These are phyloP conservation scores for Aspergillus glaucus DNA, from an alignment of 2,329 filamentous ascomycete species.

Conservation along the genomic window DNA sequence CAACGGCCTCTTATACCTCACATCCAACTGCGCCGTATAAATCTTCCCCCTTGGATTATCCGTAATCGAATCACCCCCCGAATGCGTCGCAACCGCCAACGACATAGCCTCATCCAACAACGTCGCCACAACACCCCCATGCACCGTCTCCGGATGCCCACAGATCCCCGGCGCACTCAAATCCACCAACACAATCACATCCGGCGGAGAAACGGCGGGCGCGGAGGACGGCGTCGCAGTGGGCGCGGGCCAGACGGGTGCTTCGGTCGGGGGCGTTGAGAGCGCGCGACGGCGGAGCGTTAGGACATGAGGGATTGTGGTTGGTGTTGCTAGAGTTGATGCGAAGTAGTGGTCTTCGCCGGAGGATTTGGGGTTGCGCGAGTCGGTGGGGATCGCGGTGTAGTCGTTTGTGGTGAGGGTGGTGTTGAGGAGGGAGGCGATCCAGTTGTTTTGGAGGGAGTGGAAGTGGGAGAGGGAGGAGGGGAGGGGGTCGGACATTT, in stretches of 20 bases:
- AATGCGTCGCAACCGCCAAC: conserved; percentile 29
- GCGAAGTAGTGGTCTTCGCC: conserved; percentile 42
- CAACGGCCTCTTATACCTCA: conserved; percentile 35
- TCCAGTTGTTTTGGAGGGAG: conserved; percentile 20
- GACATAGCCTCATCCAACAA: conserved; percentile 42
- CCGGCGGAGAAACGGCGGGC: conserved; percentile 23
- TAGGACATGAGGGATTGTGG: conserved; percentile 37
- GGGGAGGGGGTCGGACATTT: not conserved
- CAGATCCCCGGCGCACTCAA: conserved; percentile 31
- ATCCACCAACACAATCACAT: conserved; percentile 32
- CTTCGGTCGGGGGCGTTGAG: conserved; percentile 9
- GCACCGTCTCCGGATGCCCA: conserved; percentile 34
- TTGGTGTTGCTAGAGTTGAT: conserved; percentile 30
- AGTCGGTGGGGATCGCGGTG: conserved; percentile 33
- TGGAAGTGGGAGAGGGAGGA: conserved; percentile 15
- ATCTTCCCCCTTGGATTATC: conserved; percentile 23
- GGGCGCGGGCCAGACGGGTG: conserved; percentile 21
- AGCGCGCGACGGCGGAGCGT: conserved; percentile 32
- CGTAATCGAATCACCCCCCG: conserved; percentile 8
- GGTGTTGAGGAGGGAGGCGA: conserved; percentile 24
- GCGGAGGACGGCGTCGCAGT: conserved; percentile 16
- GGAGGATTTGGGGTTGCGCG: conserved; percentile 32
- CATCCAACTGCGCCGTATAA: conserved; percentile 37
- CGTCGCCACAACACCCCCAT: conserved; percentile 37
- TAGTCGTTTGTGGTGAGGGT: conserved; percentile 21